A percentile compares a stretch with the other conserved stretches of the same genome.
Evolutionary conservation across 176 grass and related monocot species (phyloP).

Genomic region (Ampelocalamus luodianensis): DNA sequence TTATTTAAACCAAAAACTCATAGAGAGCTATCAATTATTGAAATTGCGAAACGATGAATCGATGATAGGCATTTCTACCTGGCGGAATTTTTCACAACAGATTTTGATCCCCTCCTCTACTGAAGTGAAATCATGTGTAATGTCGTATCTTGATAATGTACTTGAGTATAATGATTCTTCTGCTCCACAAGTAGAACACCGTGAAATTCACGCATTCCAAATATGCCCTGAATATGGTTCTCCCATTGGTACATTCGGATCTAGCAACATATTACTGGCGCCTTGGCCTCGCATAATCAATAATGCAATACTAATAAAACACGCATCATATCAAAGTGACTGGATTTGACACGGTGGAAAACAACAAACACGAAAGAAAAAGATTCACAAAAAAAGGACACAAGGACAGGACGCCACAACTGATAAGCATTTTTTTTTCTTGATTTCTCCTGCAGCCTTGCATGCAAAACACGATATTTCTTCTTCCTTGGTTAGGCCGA

Average conservation of each 20-base stretch:
- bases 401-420: neutral
- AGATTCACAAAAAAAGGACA: neutral
- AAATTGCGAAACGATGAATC: no score
- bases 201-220: no score
- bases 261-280: neutral
- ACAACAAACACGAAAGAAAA: neutral
- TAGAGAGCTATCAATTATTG: no score
- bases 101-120: no score
- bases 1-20: no score
- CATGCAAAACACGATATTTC: neutral
- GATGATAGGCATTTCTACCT: neutral
- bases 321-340: neutral
- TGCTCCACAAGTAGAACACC: no score
- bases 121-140: no score
- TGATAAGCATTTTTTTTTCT: neutral
- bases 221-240: no score
- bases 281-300: neutral
- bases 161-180: no score
- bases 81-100: neutral
- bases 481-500: slow-evolving; percentile 8
- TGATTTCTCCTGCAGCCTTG: neutral
- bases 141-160: no score
- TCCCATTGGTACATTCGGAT: neutral
- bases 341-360: neutral
- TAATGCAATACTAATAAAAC: neutral